Evolutionary conservation across 345 rosid genomes (phyloP), one percentile per base, ranked within the genome.

Genomic region (Bruguiera parviflora): DNA sequence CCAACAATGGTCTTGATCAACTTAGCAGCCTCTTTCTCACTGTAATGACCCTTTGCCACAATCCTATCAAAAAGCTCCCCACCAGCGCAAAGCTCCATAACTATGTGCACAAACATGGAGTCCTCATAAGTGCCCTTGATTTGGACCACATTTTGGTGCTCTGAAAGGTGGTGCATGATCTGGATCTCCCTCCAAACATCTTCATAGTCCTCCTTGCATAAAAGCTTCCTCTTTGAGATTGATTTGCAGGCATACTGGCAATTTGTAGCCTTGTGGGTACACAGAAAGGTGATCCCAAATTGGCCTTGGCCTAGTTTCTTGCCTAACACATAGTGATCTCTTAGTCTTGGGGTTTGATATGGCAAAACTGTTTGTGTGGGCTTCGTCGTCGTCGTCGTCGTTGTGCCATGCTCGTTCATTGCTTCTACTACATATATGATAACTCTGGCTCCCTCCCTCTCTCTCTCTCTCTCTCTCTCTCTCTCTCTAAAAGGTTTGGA

Each of bases 51-150:
- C 71, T 87, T 95, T 0, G 87, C 88, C 29, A 95, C 96, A 63
- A 95, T 95, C 82, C 97, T 75, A 65, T 95, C 99, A 64, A 95
- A 95, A 39, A 92, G 90, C 88, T 95, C 99, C 0, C 99, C 99
- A 1, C 99, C 99, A 3, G 80, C 93, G 57, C 99, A 95, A 5
- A 95, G 77, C 84, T 95, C 99, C 99, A 95, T 95, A 1, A 95
- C 99, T 75, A 95, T 75, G 79, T 95, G 99, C 28, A 95, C 97
- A 52, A 92, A 94, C 58, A 92, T 87, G 22, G 86, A 78, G 69
- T 94, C 98, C 78, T 94, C 98, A 33, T 89, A 94, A 5, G 98
- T 91, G 24, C 89, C 97, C 73, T 87, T 87, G 22, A 90, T 88
- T 25, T 88, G 78, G 57, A 90, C 94, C 70, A 90, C 89, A 77